Evolutionary conservation across 768 basidiomycete genomes (phyloP).

Genomic region (Suillus variegatus): DNA sequence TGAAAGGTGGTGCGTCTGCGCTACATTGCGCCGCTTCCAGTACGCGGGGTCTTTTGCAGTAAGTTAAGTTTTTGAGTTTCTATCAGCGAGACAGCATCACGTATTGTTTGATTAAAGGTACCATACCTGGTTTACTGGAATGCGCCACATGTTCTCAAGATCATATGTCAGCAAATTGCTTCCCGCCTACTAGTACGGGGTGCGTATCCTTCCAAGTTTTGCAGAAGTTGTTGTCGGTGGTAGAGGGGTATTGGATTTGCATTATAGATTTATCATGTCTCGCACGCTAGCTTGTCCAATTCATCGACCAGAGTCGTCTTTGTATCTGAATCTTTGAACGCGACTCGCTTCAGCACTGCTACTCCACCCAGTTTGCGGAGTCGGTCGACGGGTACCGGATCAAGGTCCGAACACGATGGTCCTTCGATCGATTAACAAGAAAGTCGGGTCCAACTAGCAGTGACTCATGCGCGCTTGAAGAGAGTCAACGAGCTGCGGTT

Average conservation of each 20-base stretch:
- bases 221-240: slow-evolving; percentile 3
- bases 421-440: not conserved
- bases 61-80: not conserved
- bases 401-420: not conserved
- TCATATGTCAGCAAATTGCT: not conserved
- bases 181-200: not conserved
- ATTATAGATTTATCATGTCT: slow-evolving; percentile 1
- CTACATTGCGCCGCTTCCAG: not conserved
- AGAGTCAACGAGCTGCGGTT: not conserved
- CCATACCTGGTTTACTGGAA: not conserved
- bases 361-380: not conserved
- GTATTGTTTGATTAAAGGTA: not conserved
- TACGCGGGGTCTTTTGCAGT: not conserved
- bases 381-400: too few relatives aligned
- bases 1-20: not conserved
- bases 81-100: not conserved
- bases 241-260: not conserved
- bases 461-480: not conserved
- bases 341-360: not conserved
- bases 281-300: not conserved
- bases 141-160: not conserved
- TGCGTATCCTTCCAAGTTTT: not conserved
- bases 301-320: not conserved
- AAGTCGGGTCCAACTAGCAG: not conserved
- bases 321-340: not conserved